Evolutionary conservation across 306 rosid genomes (phyloP), one percentile per base, ranked within the genome.

Genomic region (Vigna angularis): DNA sequence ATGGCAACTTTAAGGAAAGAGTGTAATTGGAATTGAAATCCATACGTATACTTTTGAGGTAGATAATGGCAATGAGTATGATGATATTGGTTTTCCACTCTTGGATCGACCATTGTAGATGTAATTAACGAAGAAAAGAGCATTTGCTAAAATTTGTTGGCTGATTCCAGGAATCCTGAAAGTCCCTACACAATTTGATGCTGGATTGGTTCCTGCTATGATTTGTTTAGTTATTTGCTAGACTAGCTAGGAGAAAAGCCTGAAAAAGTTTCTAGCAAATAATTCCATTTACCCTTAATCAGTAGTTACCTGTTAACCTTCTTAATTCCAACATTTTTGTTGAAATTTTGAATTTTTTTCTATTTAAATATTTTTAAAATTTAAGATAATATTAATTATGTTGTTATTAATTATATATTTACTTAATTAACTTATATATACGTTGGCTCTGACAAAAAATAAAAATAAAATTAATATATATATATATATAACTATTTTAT

Each of bases 81-180:
- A 32, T 20, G 26, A 38, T 24, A 45, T 28, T 18, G 50, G 52
- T 70, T 48, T 38, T 48, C 42, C 74, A 36, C 75, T 65, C 4
- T 42, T 42, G 50, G 24, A 73, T 3, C 22, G 49, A 55, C 57
- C 56, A 28, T 17, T 45, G 42, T 59, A 51, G 51, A 81, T 59
- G 59, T 51, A 9, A 44, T 64, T 70, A 76, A 71, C 68, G 42
- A 17, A 48, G 38, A 64, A 71, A 62, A 32, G 5, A 34, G 50
- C 30, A 51, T 66, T 55, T 26, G 15, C 76, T 56, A 22, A 71
- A 64, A 28, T 22, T 70, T 24, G 63, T 61, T 32, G 40, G 75
- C 65, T 81, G 78, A 55, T 36, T 70, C 72, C 52, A 55, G 53
- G 50, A 68, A 77, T 70, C 22, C 72, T 70, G 44, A 44, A 78